Base-by-base conservation (phyloP, 208 protist genomes). In the Crithidia sp. region DNA sequence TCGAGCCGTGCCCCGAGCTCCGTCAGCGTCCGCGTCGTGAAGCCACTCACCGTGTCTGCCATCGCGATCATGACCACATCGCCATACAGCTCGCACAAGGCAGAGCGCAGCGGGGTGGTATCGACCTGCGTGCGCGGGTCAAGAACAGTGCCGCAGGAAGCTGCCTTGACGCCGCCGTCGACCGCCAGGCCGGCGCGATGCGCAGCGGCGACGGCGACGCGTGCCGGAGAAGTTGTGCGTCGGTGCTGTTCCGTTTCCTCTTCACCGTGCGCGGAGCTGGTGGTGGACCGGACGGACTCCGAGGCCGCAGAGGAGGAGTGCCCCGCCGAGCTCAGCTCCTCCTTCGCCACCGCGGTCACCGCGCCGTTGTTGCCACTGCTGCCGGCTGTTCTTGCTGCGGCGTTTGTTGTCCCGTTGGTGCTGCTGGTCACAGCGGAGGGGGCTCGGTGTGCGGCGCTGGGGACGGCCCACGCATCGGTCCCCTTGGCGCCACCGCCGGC, bases 81-180 rank as follows among this genome's bases (percentile, higher is more conserved):
- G 53, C 88, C 88, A 73, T 89, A 95, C 47, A 93, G 68, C 64
- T 95, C 91, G 57, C 77, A 84, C 50, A 94, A 68, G 4, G 87
- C 77, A 13, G 76, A 60, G 37, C 74, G 65, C 44, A 95, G 84
- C 10, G 71, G 75, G 45, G 68, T 65, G 16, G 82, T 39, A 63
- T 88, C 71, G 17, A 89, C 72, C 49, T 87, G 77, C 50, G 74
- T 83, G 52, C 79, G 74, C 1, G 83, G 77, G 65, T 91, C 84
- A 17, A 88, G 64, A 37, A 83, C 62, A 49, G 57, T 61, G 69
- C 77, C 71, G 70, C 62, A 75, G 8, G 61, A 36, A 28, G 28
- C 43, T 2, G 55, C 19, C 62, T 19, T 43, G 13, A 49, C 4
- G 40, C 17, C 19, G 40, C 41, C 65, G 7, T 71, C 65, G 6